A percentile compares a stretch with the other conserved stretches of the same genome.
These are phyloP conservation scores for Lagerstroemia speciosa DNA, from an alignment of 345 rosid genomes.

Conservation along the genomic window DNA sequence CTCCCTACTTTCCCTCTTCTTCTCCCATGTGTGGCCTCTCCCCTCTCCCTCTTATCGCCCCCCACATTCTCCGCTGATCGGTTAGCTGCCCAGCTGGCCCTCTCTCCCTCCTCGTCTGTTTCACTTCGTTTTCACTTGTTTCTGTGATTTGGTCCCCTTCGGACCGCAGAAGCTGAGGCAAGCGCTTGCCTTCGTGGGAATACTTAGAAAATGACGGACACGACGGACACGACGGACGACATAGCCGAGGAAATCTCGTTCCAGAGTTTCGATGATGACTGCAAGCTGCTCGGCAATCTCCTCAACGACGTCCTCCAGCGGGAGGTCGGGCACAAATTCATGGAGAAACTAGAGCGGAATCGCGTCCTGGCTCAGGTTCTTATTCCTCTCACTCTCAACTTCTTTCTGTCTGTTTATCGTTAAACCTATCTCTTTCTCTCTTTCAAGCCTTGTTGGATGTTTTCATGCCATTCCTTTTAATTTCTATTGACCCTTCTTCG, in stretches of 20 bases:
- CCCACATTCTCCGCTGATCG: background rate
- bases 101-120: background rate
- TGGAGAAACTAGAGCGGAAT: conserved; percentile 66
- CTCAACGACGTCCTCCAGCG: conserved; percentile 77
- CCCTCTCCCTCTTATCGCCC: background rate
- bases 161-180: too few species aligned
- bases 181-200: background rate
- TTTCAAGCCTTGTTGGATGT: background rate
- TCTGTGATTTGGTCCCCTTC: background rate
- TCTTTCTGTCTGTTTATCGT: background rate
- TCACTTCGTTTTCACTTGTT: background rate
- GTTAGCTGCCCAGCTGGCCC: background rate
- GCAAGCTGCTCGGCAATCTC: conserved; percentile 79
- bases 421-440: background rate
- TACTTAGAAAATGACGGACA: conserved; percentile 10
- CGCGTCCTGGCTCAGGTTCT: conserved; percentile 76
- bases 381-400: background rate
- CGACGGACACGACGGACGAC: conserved; percentile 97
- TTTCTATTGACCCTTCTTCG: background rate
- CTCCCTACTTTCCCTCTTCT: conserved; percentile 10
- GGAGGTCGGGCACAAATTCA: conserved; percentile 55
- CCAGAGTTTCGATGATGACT: conserved; percentile 89
- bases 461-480: background rate
- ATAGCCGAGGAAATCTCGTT: conserved; percentile 89
- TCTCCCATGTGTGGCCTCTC: conserved; percentile 6